Evolutionary conservation across 768 basidiomycete genomes (phyloP), one percentile per base, ranked within the genome.

Genomic region (Auricularia auricula-judae): DNA sequence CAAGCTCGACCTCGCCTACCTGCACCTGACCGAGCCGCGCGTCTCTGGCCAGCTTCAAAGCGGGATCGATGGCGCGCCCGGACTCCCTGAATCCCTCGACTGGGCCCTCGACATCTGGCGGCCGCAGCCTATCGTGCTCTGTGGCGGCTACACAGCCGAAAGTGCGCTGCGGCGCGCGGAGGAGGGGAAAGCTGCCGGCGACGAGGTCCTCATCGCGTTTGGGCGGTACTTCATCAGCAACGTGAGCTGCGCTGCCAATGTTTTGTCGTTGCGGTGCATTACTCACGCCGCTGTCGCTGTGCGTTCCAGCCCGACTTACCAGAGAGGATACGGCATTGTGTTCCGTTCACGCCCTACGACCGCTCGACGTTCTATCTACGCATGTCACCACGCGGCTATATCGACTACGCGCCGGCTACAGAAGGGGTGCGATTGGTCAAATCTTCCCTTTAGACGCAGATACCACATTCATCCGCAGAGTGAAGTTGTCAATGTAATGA

Each of bases 1-100:
- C 18, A 67, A 66, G 65, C 71, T 72, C 36, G 44, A 69, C 36
- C 67, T 76, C 4, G 74, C 73, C 23, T 76, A 76, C 69, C 53
- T 75, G 2, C 72, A 74, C 67, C 44, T 70, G 43, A 67, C 70
- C 58, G 68, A 72, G 61, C 65, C 68, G 16, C 61, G 61, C 29
- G 43, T 62, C 10, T 18, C 16, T 3, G 61, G 61, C 29, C n/a
- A 42, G 12, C 23, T 62, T 12, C 21, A 62, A 2, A 56, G 18
- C 36, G 16, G 34, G 11, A 10, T 59, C 56, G 56, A 59, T 29
- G 56, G 33, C 4, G 56, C 29, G 8, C 56, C 23, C 56, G 56
- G 56, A 5, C 56, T 59, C 23, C 10, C 56, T 4, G 56, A 59
- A 10, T 33, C 23, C 7, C 23, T 59, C n/a, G 61, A 62, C 35